Evolutionary conservation across 2,329 filamentous ascomycete genomes (phyloP).

Genomic region (Colletotrichum euphorbiae): DNA sequence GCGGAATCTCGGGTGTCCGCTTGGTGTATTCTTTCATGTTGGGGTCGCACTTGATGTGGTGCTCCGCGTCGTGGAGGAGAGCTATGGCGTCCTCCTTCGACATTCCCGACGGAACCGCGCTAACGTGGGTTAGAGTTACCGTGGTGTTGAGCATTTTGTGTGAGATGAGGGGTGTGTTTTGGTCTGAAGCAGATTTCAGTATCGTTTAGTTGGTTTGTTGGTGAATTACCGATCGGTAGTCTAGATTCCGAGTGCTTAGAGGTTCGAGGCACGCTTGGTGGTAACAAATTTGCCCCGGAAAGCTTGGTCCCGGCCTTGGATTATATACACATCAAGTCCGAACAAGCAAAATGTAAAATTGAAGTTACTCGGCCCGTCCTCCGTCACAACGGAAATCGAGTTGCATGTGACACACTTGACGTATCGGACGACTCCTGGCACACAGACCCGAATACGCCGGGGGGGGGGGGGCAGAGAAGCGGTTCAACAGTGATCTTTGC

Average conservation of each 20-base stretch:
- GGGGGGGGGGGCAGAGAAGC: background rate
- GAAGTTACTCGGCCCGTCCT: conserved; percentile 4
- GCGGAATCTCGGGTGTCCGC: conserved; percentile 43
- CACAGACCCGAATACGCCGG: conserved; percentile 32
- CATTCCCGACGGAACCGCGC: conserved; percentile 54
- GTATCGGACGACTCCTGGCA: conserved; percentile 31
- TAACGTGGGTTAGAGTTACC: conserved; percentile 55
- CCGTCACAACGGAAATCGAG: conserved; percentile 1
- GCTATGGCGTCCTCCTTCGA: conserved; percentile 53
- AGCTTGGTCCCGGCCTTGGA: background rate
- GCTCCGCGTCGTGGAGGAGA: conserved; percentile 63
- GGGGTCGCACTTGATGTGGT: conserved; percentile 65
- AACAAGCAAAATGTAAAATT: conserved; percentile 16
- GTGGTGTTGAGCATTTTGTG: conserved; percentile 57
- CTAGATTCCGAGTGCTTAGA: too few species aligned
- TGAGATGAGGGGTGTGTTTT: background rate
- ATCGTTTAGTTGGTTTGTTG: too few species aligned
- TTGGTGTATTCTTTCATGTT: conserved; percentile 57
- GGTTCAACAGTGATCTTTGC: background rate
- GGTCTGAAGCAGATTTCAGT: background rate
- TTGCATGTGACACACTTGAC: conserved; percentile 36
- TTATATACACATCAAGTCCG: background rate
- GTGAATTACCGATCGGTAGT: too few species aligned
- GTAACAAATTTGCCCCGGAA: background rate
- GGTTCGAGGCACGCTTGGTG: background rate